Percentiles rank a stretch among this genome's conserved stretches.
Conservation (phyloP, 352 stramenopile genomes). For the Plasmopara viticola region DNA sequence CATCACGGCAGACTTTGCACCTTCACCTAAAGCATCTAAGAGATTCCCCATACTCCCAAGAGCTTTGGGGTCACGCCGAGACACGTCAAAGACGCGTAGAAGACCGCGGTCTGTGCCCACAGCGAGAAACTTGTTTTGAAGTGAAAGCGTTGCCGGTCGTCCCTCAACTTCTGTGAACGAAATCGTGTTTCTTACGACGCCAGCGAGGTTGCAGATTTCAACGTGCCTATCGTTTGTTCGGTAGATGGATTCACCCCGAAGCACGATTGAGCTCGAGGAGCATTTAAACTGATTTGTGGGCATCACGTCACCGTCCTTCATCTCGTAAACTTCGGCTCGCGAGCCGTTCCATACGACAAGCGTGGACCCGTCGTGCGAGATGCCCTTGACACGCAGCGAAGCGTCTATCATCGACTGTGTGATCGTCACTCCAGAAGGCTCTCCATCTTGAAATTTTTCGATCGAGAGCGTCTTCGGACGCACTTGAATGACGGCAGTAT, state of each 20-base stretch:
- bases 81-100: constrained; percentile 87
- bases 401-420: constrained; percentile 58
- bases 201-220: constrained; percentile 84
- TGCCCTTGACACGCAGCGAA: constrained; percentile 72
- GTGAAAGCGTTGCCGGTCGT: constrained; percentile 63
- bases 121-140: constrained; percentile 88
- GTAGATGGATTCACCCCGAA: constrained; percentile 86
- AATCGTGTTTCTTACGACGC: constrained; percentile 83
- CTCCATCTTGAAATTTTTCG: constrained; percentile 67
- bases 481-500: constrained; percentile 83
- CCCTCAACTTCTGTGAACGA: constrained; percentile 90
- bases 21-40: constrained; percentile 43
- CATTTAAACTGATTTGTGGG: constrained; percentile 68
- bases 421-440: constrained; percentile 34
- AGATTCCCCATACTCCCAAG: constrained; percentile 83
- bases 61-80: constrained; percentile 76
- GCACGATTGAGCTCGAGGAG: constrained; percentile 54
- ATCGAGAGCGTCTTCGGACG: constrained; percentile 63
- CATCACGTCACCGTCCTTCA: constrained; percentile 62
- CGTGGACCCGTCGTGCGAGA: constrained; percentile 71
- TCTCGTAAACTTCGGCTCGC: constrained; percentile 84
- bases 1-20: constrained; percentile 49
- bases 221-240: constrained; percentile 78
- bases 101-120: constrained; percentile 82
- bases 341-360: constrained; percentile 84